phyloP scores from a whole-genome alignment of 306 rosid species.

The Cucumis melo region DNA sequence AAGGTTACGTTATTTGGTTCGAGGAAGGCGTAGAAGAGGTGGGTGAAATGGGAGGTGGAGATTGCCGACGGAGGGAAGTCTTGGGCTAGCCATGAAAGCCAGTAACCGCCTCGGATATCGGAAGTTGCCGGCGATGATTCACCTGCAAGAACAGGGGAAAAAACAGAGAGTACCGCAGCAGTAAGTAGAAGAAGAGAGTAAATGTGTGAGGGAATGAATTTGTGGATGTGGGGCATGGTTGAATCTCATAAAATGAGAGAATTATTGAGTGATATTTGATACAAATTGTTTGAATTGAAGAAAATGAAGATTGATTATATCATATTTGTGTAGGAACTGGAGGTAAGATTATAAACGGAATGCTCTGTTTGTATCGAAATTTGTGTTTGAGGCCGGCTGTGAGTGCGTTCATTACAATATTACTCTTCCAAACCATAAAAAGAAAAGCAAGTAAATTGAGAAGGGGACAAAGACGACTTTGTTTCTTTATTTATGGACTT shows the following conservation, averaged over 20 bases:
- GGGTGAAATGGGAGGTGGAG: slow-evolving; percentile 48
- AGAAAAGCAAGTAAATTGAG: neutral
- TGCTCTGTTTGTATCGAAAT: neutral
- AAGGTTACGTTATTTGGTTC: slow-evolving; percentile 24
- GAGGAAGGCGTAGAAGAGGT: slow-evolving; percentile 61
- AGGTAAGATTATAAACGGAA: neutral
- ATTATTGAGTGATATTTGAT: neutral
- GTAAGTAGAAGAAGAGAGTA: neutral
- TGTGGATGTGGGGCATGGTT: neutral
- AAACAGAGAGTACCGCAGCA: neutral
- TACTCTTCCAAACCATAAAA: too few species aligned
- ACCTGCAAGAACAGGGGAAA: neutral
- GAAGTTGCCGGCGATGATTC: neutral
- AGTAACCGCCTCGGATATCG: slow-evolving; percentile 56
- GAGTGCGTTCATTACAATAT: neutral
- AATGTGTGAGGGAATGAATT: neutral
- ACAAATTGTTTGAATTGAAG: neutral
- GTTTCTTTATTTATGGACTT: neutral
- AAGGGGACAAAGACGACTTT: neutral
- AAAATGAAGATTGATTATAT: neutral
- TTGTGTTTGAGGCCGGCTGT: neutral
- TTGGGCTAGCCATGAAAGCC: slow-evolving; percentile 39
- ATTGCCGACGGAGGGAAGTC: slow-evolving; percentile 25
- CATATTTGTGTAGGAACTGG: neutral
- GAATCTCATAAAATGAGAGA: neutral